phyloP scores from a whole-genome alignment of 495 filamentous ascomycete genomes.

The Xylaria acuta region DNA sequence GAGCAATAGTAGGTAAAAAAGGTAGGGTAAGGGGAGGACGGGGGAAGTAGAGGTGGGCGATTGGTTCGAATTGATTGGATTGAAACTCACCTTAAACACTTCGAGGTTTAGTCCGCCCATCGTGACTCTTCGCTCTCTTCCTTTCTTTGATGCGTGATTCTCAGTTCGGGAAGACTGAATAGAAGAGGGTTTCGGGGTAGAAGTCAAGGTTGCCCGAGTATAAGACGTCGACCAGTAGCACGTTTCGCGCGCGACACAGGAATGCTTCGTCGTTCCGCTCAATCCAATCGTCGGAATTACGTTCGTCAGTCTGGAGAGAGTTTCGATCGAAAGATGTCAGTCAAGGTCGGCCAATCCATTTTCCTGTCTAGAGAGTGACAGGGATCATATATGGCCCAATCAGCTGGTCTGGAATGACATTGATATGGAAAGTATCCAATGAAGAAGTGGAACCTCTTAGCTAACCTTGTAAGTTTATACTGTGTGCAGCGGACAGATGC shows the following conservation, averaged over 20 bases:
- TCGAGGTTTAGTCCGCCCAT: conserved; percentile 92
- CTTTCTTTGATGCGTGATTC: neutral
- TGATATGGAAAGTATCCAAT: neutral
- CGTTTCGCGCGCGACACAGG: too few relatives aligned
- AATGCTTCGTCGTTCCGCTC: neutral
- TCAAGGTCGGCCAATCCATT: conserved; percentile 18
- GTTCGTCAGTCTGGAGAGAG: neutral
- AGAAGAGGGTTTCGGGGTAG: neutral
- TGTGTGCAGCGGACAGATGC: neutral
- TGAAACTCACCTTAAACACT: conserved; percentile 80
- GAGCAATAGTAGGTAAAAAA: neutral
- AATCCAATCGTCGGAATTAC: neutral
- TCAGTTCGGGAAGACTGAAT: neutral
- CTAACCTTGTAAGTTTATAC: neutral
- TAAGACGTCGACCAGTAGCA: too few relatives aligned
- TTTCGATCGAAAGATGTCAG: conserved; percentile 14
- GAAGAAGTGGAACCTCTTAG: neutral
- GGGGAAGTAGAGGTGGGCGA: conserved; percentile 13
- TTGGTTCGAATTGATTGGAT: neutral
- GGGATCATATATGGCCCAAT: conserved; percentile 9
- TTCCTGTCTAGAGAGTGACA: neutral
- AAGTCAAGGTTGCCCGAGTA: conserved; percentile 2
- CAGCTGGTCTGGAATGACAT: conserved; percentile 10
- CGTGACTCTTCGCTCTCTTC: conserved; percentile 36
- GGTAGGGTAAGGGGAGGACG: conserved; percentile 12